Base-by-base conservation (phyloP, 306 rosid genomes). In the Malus asiatica region DNA sequence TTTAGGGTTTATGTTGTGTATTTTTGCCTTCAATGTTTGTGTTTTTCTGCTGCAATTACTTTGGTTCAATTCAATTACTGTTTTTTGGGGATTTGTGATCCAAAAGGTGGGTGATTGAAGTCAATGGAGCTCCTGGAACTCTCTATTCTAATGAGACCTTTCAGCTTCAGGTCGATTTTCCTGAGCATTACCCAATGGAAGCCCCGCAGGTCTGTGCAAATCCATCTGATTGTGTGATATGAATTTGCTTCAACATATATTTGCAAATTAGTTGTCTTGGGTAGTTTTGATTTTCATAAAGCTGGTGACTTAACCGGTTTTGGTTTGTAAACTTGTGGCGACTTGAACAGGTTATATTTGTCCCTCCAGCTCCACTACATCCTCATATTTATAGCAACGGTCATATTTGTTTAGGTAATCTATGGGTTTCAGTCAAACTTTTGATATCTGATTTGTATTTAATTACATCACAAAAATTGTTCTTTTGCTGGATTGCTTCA, bases 171-270 rank as follows among this genome's bases (percentile, higher is more conserved):
- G 98, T 96, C 2, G 99, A 96, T 70, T 96, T 96, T 78, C 99
- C 99, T 6, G 98, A 96, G 90, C 92, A 96, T 90, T 96, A 96
- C 79, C 99, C 98, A 2, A 96, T 96, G 99, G 98, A 96, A 87
- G 98, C 99, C 48, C 99, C 99, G 0, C 99, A 96, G 99, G 99
- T 96, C 64, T 45, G 78, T 61, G 18, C 48, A 45, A 52, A 45
- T 51, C 55, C 63, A 72, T 79, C n/a, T 3, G 44, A 1, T 46
- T 6, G 6, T 68, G 19, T 33, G 22, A 58, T 61, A 29, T 18
- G 14, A 76, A 1, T 32, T 71, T 48, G 8, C 48, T n/a, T 80
- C 8, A 70, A 70, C 52, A 35, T 38, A 10, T 45, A 22, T 74
- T 12, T 19, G 9, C 45, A 33, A 64, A 18, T 60, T 18, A 42